A percentile compares a stretch with the other conserved stretches of the same genome.
Evolutionary conservation across 352 stramenopile genomes (phyloP).

Genomic region (Phytophthora tubulina): DNA sequence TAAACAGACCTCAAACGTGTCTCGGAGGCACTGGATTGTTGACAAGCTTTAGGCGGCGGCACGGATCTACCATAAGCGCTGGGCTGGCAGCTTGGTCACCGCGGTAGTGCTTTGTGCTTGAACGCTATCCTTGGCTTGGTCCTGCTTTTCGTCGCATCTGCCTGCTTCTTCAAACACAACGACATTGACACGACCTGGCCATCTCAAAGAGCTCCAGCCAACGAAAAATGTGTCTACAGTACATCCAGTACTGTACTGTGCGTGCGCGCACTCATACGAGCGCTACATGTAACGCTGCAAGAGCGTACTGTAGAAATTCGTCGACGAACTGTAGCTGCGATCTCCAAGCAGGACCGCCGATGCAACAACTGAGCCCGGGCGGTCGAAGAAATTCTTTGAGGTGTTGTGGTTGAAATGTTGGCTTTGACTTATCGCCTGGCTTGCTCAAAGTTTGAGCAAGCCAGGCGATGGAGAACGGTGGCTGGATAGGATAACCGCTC

Average conservation of each 20-base stretch:
- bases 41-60: too few species aligned
- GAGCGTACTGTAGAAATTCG: constrained; percentile 18
- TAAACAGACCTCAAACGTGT: constrained; percentile 6
- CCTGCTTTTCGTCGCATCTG: not conserved
- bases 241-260: not conserved
- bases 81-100: too few species aligned
- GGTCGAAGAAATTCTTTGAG: constrained; percentile 8
- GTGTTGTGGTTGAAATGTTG: not conserved
- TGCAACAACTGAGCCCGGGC: not conserved
- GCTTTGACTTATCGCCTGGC: too few species aligned
- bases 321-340: constrained; percentile 9
- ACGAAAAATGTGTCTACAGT: not conserved
- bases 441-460: not conserved
- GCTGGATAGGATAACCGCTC: not conserved
- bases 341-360: not conserved
- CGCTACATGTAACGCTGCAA: not conserved
- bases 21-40: too few species aligned
- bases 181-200: not conserved
- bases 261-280: not conserved
- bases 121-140: too few species aligned
- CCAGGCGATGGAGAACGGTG: too few species aligned
- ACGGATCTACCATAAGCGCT: too few species aligned
- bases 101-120: too few species aligned
- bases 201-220: not conserved
- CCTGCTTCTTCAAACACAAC: constrained; percentile 7